Conservation (phyloP, 768 basidiomycete species). For the Naganishia vaughanmartiniae region DNA sequence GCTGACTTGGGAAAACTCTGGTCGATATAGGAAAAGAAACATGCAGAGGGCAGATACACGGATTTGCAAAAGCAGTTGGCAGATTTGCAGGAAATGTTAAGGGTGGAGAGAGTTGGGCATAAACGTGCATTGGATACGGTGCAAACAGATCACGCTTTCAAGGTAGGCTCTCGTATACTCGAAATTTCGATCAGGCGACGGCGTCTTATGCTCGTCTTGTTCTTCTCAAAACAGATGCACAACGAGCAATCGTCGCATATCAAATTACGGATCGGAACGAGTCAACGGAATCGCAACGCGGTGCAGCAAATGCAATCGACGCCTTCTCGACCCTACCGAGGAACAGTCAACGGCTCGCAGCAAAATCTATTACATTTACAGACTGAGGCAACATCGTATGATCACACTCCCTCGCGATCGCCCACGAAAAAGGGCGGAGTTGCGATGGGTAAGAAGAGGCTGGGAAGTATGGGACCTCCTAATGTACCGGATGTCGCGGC, state of each 20-base stretch:
- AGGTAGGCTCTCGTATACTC: constrained; percentile 54
- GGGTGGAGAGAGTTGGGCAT: constrained; percentile 2
- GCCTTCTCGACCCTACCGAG: constrained; percentile 6
- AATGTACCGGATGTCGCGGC: constrained; percentile 50
- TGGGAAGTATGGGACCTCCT: constrained; percentile 51
- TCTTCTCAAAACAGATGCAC: neutral
- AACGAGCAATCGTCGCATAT: constrained; percentile 28
- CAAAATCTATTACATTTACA: constrained; percentile 1
- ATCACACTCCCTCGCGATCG: constrained; percentile 39
- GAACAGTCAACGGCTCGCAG: neutral
- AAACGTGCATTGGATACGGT: constrained; percentile 63
- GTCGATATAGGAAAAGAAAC: constrained; percentile 63
- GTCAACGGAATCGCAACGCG: constrained; percentile 57
- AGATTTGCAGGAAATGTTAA: constrained; percentile 42
- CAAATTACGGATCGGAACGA: constrained; percentile 59
- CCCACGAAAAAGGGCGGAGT: constrained; percentile 58
- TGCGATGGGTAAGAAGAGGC: constrained; percentile 55
- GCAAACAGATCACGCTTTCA: constrained; percentile 68
- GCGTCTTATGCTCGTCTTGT: too few relatives aligned
- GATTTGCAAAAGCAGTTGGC: constrained; percentile 64
- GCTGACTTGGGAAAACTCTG: too few relatives aligned
- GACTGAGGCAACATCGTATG: neutral
- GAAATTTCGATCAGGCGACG: neutral
- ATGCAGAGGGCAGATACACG: constrained; percentile 60
- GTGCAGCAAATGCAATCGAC: constrained; percentile 40